Percentiles rank a stretch among this genome's conserved stretches.
These are phyloP conservation scores for Pilatotrama ljubarskyi DNA, from an alignment of 768 basidiomycete genomes.

Conservation along the genomic window DNA sequence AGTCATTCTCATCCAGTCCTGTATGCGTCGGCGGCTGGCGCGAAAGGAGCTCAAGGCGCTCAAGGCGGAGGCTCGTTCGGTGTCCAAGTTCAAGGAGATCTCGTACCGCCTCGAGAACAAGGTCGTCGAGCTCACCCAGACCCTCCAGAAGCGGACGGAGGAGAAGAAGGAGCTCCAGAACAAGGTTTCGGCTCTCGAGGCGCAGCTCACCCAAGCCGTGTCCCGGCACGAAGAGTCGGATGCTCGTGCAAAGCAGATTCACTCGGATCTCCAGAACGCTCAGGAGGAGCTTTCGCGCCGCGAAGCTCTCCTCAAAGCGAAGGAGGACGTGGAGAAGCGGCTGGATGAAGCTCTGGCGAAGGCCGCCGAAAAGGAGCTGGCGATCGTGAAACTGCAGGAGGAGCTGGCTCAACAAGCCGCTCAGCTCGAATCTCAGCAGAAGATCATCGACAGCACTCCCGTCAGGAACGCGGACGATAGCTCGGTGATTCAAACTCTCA, in stretches of 20 bases:
- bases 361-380: conserved; percentile 79
- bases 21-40: conserved; percentile 85
- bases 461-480: conserved; percentile 76
- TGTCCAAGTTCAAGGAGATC: conserved; percentile 97
- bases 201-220: conserved; percentile 83
- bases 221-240: conserved; percentile 88
- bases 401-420: conserved; percentile 73
- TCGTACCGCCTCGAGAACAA: conserved; percentile 98
- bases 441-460: conserved; percentile 62
- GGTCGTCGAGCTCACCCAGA: conserved; percentile 97
- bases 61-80: conserved; percentile 91
- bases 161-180: conserved; percentile 87
- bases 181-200: conserved; percentile 78
- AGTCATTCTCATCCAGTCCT: conserved; percentile 88
- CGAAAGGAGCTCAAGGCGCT: conserved; percentile 82
- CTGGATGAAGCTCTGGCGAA: conserved; percentile 77
- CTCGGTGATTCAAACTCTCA: conserved; percentile 84
- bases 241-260: conserved; percentile 66
- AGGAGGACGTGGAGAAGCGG: conserved; percentile 76
- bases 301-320: conserved; percentile 72
- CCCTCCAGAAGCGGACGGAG: conserved; percentile 81
- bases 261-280: conserved; percentile 64
- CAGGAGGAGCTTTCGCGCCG: conserved; percentile 72
- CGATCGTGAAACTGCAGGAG: conserved; percentile 77
- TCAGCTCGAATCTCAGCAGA: conserved; percentile 77